phyloP scores from a whole-genome alignment of 805 yeast species.

The Scheffersomyces lignosus region DNA sequence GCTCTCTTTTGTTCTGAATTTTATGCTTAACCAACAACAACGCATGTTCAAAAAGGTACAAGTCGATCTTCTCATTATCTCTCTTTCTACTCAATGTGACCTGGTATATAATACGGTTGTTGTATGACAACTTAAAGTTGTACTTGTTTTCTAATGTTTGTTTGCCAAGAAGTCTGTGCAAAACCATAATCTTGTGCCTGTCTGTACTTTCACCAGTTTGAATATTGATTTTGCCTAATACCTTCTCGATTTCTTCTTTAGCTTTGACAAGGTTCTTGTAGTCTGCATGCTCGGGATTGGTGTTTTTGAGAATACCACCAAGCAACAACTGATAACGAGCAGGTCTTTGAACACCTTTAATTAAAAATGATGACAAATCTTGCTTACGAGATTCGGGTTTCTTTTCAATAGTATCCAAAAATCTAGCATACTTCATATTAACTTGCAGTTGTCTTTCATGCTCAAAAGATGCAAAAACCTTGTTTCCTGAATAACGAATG shows the following conservation, averaged over 20 bases:
- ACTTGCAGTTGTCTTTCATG: conserved; percentile 91
- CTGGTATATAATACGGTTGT: conserved; percentile 77
- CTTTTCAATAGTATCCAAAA: conserved; percentile 87
- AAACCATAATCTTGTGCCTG: conserved; percentile 81
- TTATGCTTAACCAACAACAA: conserved; percentile 82
- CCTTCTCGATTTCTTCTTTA: conserved; percentile 68
- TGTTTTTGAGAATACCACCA: conserved; percentile 78
- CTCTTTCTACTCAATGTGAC: conserved; percentile 69
- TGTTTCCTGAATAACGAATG: conserved; percentile 89
- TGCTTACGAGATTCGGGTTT: conserved; percentile 83
- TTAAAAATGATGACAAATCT: conserved; percentile 88
- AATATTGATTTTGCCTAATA: conserved; percentile 74
- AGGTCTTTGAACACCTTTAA: conserved; percentile 94
- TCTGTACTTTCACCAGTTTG: conserved; percentile 95
- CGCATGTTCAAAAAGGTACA: conserved; percentile 86
- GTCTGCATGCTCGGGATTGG: conserved; percentile 76
- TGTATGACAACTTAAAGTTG: conserved; percentile 81
- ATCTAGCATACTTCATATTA: conserved; percentile 88
- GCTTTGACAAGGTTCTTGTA: conserved; percentile 68
- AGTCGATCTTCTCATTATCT: conserved; percentile 78
- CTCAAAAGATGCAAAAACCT: conserved; percentile 92
- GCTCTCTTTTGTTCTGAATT: conserved; percentile 85
- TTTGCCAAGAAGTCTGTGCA: conserved; percentile 54
- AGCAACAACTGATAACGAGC: conserved; percentile 89
- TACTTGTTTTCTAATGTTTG: conserved; percentile 84